A percentile compares a stretch with the other conserved stretches of the same genome.
phyloP scores from a whole-genome alignment of 2,329 filamentous ascomycete genomes.

The Paraphoma sp. region DNA sequence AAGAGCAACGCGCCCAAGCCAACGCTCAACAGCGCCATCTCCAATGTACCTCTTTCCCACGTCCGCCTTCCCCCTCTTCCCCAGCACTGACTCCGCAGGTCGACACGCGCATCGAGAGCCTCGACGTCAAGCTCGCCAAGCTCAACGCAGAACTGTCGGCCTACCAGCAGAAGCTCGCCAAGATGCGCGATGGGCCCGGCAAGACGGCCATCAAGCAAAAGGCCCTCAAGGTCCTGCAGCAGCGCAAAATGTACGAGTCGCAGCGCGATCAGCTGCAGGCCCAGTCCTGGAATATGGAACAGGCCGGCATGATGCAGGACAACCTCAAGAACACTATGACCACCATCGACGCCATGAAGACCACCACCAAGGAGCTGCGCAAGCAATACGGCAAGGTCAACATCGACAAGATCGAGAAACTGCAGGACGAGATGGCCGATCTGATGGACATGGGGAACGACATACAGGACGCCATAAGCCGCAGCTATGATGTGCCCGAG shows the following conservation, averaged over 20 bases:
- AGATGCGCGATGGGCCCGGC: constrained; percentile 95
- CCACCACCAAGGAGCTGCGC: constrained; percentile 88
- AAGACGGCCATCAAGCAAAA: constrained; percentile 94
- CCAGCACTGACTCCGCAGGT: constrained; percentile 57
- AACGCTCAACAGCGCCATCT: constrained; percentile 81
- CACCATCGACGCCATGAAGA: constrained; percentile 96
- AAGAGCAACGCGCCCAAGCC: constrained; percentile 89
- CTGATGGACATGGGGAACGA: constrained; percentile 97
- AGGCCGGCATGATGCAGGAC: constrained; percentile 97
- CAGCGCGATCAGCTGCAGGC: constrained; percentile 93
- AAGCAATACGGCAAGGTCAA: constrained; percentile 98
- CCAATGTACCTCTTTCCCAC: constrained; percentile 65
- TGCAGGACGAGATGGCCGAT: constrained; percentile 99
- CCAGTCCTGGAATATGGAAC: constrained; percentile 99
- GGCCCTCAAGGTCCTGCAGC: constrained; percentile 90
- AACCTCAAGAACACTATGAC: constrained; percentile 99
- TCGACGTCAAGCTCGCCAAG: constrained; percentile 93
- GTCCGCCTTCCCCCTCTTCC: constrained; percentile 5
- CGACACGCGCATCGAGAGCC: constrained; percentile 80
- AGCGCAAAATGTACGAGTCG: constrained; percentile 90
- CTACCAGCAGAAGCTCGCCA: constrained; percentile 85
- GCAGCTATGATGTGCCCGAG: constrained; percentile 93
- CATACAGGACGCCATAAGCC: constrained; percentile 91
- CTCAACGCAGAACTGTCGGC: constrained; percentile 88
- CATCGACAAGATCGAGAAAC: constrained; percentile 93